These are phyloP conservation scores for Botryotinia convoluta DNA, from an alignment of 2,329 filamentous ascomycete genomes.

Conservation along the genomic window DNA sequence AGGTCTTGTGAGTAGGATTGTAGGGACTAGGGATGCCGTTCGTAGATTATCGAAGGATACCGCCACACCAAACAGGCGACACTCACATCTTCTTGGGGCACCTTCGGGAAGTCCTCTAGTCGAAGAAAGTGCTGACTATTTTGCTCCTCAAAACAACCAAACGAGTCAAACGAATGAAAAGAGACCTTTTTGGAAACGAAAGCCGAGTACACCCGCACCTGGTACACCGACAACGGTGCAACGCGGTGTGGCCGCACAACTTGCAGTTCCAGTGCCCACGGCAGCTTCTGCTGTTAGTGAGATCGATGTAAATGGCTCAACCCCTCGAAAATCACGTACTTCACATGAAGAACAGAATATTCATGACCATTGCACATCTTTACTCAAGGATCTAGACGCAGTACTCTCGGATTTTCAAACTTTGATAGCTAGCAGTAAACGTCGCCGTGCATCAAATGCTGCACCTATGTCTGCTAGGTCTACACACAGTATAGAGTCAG, in stretches of 20 bases:
- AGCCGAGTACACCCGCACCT: slow-evolving; percentile 51
- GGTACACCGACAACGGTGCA: slow-evolving; percentile 30
- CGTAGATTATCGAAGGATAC: slow-evolving; percentile 84
- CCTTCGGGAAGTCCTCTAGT: slow-evolving; percentile 37
- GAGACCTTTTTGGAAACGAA: slow-evolving; percentile 89
- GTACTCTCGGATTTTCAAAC: slow-evolving; percentile 80
- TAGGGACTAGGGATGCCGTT: slow-evolving; percentile 84
- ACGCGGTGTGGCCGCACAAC: slow-evolving; percentile 33
- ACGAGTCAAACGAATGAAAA: slow-evolving; percentile 48
- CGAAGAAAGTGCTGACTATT: slow-evolving; percentile 53
- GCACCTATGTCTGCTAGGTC: slow-evolving; percentile 49
- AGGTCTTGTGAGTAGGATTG: slow-evolving; percentile 77
- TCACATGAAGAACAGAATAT: slow-evolving; percentile 61
- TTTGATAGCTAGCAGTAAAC: slow-evolving; percentile 75
- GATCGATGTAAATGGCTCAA: slow-evolving; percentile 29
- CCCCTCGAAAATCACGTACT: slow-evolving; percentile 23
- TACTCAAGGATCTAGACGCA: slow-evolving; percentile 81
- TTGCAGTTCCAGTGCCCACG: slow-evolving; percentile 32
- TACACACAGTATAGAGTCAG: slow-evolving; percentile 72
- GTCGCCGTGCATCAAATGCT: slow-evolving; percentile 56
- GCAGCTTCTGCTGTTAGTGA: slow-evolving; percentile 28
- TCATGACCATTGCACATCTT: slow-evolving; percentile 76
- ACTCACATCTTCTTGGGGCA: slow-evolving; percentile 37
- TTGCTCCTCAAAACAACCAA: slow-evolving; percentile 45
- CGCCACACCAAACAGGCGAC: slow-evolving; percentile 46